Evolutionary conservation across 2,329 filamentous ascomycete genomes (phyloP).

Genomic region (Dactylella cylindrospora): DNA sequence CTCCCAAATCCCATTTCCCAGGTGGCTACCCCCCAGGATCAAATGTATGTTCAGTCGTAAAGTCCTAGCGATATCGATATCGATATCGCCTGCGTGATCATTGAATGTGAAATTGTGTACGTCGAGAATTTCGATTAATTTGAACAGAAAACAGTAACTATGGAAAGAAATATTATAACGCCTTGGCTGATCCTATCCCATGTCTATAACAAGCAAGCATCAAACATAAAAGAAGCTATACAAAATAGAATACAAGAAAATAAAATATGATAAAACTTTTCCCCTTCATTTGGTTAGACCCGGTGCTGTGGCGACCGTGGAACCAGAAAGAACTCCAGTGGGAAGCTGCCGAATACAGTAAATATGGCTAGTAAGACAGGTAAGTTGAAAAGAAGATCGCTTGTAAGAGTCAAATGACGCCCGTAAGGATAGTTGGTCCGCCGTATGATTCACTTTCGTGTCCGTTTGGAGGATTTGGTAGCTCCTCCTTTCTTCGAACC

Average conservation of each 20-base stretch:
- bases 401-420: neutral
- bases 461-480: constrained; percentile 20
- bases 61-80: too few species aligned
- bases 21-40: too few species aligned
- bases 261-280: neutral
- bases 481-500: constrained; percentile 16
- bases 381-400: constrained; percentile 13
- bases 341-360: neutral
- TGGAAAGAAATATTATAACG: constrained; percentile 10
- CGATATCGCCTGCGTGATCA: too few species aligned
- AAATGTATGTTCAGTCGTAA: too few species aligned
- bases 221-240: constrained; percentile 8
- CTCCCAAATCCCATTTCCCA: too few species aligned
- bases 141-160: too few species aligned
- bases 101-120: too few species aligned
- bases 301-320: neutral
- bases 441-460: constrained; percentile 30
- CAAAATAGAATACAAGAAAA: constrained; percentile 9
- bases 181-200: constrained; percentile 16
- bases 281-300: neutral
- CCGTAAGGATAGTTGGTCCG: neutral
- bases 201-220: constrained; percentile 24
- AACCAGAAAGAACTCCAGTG: neutral
- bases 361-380: constrained; percentile 23
- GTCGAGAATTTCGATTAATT: too few species aligned